phyloP scores from a whole-genome alignment of 176 grass and related monocot species.

The Phoenix dactylifera region DNA sequence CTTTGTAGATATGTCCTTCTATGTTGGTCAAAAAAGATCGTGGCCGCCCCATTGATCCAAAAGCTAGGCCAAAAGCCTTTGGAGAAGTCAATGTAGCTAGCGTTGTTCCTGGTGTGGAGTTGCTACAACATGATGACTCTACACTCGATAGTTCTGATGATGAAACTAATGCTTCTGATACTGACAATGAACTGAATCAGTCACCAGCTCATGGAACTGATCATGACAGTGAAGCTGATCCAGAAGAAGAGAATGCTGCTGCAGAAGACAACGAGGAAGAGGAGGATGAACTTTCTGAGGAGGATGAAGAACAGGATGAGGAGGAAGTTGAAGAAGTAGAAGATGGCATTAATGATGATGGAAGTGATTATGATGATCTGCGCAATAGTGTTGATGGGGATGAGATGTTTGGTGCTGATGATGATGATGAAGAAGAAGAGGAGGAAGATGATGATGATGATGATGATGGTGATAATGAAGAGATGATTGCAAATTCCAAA shows the following conservation, averaged over 20 bases:
- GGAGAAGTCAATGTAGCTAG: constrained; percentile 61
- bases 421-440: constrained; percentile 29
- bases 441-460: constrained; percentile 29
- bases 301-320: constrained; percentile 18
- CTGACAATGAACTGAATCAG: constrained; percentile 12
- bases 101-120: constrained; percentile 62
- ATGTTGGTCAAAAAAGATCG: constrained; percentile 92
- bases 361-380: constrained; percentile 19
- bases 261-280: constrained; percentile 6
- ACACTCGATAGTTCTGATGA: constrained; percentile 5
- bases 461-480: constrained; percentile 20
- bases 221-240: background rate
- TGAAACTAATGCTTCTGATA: constrained; percentile 33
- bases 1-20: constrained; percentile 82
- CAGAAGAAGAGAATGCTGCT: background rate
- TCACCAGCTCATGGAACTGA: background rate
- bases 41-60: constrained; percentile 73
- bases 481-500: background rate
- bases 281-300: constrained; percentile 19
- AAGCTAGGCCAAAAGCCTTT: constrained; percentile 76
- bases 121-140: constrained; percentile 34
- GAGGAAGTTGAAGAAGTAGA: constrained; percentile 37
- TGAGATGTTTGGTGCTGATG: constrained; percentile 13
- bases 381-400: constrained; percentile 7
- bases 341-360: constrained; percentile 9